Evolutionary conservation across 2,329 filamentous ascomycete species (phyloP).

Genomic region (Xylaria sp.): DNA sequence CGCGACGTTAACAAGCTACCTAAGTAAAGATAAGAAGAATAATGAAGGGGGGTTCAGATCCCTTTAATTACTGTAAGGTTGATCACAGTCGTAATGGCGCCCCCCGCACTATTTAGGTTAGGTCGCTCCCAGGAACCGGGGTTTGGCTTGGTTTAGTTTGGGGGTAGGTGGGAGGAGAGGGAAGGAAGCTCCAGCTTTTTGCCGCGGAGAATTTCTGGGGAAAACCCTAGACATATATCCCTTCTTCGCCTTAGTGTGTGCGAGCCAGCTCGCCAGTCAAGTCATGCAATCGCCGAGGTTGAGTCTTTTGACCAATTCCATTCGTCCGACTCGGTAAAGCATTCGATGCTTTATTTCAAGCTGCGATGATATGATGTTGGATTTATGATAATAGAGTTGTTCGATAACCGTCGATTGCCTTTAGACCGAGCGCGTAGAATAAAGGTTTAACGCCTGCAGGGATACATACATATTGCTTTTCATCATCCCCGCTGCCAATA

Average conservation of each 20-base stretch:
- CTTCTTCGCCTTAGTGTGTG: not conserved
- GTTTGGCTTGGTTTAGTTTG: too few species aligned
- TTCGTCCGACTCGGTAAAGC: slow-evolving; percentile 13
- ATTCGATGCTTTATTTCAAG: not conserved
- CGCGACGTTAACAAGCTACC: too few species aligned
- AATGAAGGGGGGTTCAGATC: too few species aligned
- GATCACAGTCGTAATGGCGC: not conserved
- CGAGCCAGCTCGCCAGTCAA: not conserved
- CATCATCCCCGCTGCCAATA: not conserved
- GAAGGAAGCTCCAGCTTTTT: too few species aligned
- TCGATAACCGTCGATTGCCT: too few species aligned
- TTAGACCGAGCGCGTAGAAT: slow-evolving; percentile 21
- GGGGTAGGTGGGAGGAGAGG: too few species aligned
- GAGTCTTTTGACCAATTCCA: slow-evolving; percentile 4
- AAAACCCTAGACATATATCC: not conserved
- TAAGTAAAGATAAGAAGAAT: too few species aligned
- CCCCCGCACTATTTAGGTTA: slow-evolving; percentile 16
- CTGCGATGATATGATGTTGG: not conserved
- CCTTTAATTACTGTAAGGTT: too few species aligned
- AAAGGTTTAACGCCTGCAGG: too few species aligned
- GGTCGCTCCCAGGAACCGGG: slow-evolving; percentile 2
- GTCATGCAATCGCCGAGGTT: slow-evolving; percentile 21
- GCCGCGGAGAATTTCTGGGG: slow-evolving; percentile 14
- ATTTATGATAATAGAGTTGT: too few species aligned
- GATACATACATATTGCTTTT: not conserved